Conservation (phyloP, 768 basidiomycete genomes). For the Trametes punicea region DNA sequence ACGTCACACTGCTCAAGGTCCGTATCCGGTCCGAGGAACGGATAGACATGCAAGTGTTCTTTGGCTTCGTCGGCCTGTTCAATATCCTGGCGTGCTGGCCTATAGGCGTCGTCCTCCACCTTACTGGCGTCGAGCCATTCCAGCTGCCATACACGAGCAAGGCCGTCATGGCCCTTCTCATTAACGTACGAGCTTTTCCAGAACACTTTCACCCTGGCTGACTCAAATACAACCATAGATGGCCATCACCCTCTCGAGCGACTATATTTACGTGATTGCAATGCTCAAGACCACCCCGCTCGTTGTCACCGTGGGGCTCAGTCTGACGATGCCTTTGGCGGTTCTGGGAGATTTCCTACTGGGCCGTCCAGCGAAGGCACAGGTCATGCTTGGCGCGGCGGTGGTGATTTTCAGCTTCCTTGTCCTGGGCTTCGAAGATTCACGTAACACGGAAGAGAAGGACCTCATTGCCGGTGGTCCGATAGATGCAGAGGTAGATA, state of each 20-base stretch:
- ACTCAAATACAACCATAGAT: slow-evolving; percentile 47
- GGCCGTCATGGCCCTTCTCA: slow-evolving; percentile 46
- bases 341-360: slow-evolving; percentile 77
- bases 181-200: slow-evolving; percentile 46
- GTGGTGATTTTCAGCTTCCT: slow-evolving; percentile 78
- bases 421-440: slow-evolving; percentile 60
- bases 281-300: slow-evolving; percentile 97
- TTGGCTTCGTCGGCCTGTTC: slow-evolving; percentile 90
- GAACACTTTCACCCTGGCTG: neutral
- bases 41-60: slow-evolving; percentile 92
- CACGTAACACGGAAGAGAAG: slow-evolving; percentile 27
- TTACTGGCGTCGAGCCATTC: slow-evolving; percentile 68
- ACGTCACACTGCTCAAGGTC: slow-evolving; percentile 88
- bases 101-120: slow-evolving; percentile 71
- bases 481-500: slow-evolving; percentile 19
- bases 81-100: slow-evolving; percentile 78
- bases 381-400: slow-evolving; percentile 70
- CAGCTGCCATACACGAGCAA: slow-evolving; percentile 58
- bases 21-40: slow-evolving; percentile 77
- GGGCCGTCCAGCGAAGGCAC: slow-evolving; percentile 48
- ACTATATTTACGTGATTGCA: slow-evolving; percentile 82
- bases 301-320: slow-evolving; percentile 89
- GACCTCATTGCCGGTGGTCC: slow-evolving; percentile 19
- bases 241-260: slow-evolving; percentile 77
- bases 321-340: slow-evolving; percentile 90